Conservation (phyloP, 768 basidiomycete genomes). For the Leccinum uliginosum region DNA sequence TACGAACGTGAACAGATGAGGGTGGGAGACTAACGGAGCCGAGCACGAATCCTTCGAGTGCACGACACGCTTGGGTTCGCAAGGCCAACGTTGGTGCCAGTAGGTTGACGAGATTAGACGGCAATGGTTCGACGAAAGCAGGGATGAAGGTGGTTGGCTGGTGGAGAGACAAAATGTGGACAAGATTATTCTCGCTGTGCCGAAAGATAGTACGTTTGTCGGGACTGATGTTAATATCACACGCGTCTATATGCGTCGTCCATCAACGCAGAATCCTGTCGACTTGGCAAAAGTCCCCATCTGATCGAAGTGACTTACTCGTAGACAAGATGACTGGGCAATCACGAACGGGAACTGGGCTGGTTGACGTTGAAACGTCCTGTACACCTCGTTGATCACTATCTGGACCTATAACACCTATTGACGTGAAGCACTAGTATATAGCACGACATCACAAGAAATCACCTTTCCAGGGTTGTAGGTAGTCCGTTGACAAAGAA, state of each 20-base stretch:
- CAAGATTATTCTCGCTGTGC: conserved; percentile 78
- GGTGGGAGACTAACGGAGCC: conserved; percentile 47
- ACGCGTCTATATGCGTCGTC: conserved; percentile 47
- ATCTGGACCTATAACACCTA: conserved; percentile 63
- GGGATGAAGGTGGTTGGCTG: conserved; percentile 68
- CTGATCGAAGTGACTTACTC: conserved; percentile 43
- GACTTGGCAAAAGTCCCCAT: neutral
- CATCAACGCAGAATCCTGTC: neutral
- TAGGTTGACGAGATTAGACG: conserved; percentile 58
- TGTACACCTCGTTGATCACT: conserved; percentile 89
- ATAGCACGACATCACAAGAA: neutral
- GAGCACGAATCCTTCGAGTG: conserved; percentile 63
- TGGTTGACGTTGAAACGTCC: conserved; percentile 74
- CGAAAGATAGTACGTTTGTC: conserved; percentile 95
- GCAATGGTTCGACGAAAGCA: conserved; percentile 55
- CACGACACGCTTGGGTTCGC: conserved; percentile 70
- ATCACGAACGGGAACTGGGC: conserved; percentile 76
- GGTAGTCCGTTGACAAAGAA: conserved; percentile 88
- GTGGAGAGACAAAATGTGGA: conserved; percentile 57
- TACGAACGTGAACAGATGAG: conserved; percentile 46
- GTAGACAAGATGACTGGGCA: conserved; percentile 81
- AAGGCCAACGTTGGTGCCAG: conserved; percentile 62
- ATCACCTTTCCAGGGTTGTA: conserved; percentile 72
- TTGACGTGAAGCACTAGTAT: neutral
- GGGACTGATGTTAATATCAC: conserved; percentile 93